These are phyloP conservation scores for Lablab purpureus DNA, from an alignment of 306 rosid genomes.

Conservation along the genomic window DNA sequence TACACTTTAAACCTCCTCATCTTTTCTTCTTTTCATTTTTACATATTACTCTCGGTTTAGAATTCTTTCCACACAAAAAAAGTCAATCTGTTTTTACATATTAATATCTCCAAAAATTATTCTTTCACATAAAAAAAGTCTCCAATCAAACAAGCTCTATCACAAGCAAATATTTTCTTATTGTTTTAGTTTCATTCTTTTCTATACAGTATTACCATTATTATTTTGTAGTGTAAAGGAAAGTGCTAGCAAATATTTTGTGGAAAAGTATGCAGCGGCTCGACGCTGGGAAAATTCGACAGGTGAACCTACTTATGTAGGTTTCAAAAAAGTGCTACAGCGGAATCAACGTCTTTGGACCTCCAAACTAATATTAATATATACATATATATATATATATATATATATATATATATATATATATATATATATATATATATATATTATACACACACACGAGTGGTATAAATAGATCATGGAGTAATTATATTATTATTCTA, in stretches of 20 bases:
- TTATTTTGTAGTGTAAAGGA: conserved; percentile 17
- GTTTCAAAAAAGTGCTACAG: conserved; percentile 48
- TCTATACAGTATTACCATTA: background rate
- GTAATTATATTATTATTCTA: background rate
- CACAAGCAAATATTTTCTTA: conserved; percentile 32
- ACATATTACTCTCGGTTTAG: too few species aligned
- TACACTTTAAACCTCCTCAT: too few species aligned
- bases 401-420: too few species aligned
- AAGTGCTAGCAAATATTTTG: conserved; percentile 25
- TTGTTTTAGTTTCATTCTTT: background rate
- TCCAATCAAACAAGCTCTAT: conserved; percentile 11
- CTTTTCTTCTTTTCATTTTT: too few species aligned
- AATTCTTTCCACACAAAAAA: too few species aligned
- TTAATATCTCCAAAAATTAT: too few species aligned
- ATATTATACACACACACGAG: conserved; percentile 5
- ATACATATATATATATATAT: too few species aligned
- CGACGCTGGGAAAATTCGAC: conserved; percentile 62
- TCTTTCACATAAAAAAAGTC: too few species aligned
- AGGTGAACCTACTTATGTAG: conserved; percentile 51
- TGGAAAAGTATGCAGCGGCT: conserved; percentile 66
- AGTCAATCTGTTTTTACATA: too few species aligned
- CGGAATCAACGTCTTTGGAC: conserved; percentile 49
- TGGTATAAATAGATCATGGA: conserved; percentile 33
- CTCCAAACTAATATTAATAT: conserved; percentile 32
- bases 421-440: too few species aligned